Base-by-base conservation (phyloP, 2,329 filamentous ascomycete genomes). In the Elsinoe batatas region DNA sequence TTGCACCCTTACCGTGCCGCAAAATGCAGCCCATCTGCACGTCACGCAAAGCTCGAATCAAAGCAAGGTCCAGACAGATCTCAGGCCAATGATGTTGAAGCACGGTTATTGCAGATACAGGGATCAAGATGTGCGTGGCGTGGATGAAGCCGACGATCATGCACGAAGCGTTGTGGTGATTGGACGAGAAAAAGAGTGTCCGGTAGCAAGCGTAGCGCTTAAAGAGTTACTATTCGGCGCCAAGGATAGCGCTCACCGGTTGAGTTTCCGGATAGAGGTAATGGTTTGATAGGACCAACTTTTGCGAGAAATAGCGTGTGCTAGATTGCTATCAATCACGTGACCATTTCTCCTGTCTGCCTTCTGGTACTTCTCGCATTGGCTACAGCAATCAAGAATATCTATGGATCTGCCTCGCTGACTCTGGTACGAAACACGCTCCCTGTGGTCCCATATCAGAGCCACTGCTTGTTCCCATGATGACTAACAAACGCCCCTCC, bases 401-500 rank as follows among this genome's bases (percentile, higher is more conserved):
- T 22, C 22, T 22, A 5, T 22, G 3, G 3, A 5, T 22, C 22
- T 22, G 5, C 22, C 22, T 22, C 5, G 22, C 5, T 22, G 22
- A n/a, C n/a, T n/a, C n/a, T n/a, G n/a, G n/a, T n/a, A n/a, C n/a
- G n/a, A n/a, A n/a, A n/a, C n/a, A n/a, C n/a, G n/a, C n/a, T n/a
- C n/a, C n/a, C n/a, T n/a, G n/a, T n/a, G n/a, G n/a, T n/a, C n/a
- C n/a, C n/a, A n/a, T n/a, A n/a, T n/a, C 15, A 38, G 4, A 38
- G 15, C 36, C 36, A 38, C 36, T 38, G 59, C 65, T 78, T 75
- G 59, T 70, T 78, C 3, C 79, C 77, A 56, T 71, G 61, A 35
- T 84, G 79, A 26, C 77, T 79, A 1, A 83, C 59, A 60, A 79
- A 81, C 0, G 68, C 64, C 2, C 81, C 80, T 1, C 71, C 78